A percentile compares a stretch with the other conserved stretches of the same genome.
These are phyloP conservation scores for Xylariaceae sp. DNA, from an alignment of 2,329 filamentous ascomycete species.

Conservation along the genomic window DNA sequence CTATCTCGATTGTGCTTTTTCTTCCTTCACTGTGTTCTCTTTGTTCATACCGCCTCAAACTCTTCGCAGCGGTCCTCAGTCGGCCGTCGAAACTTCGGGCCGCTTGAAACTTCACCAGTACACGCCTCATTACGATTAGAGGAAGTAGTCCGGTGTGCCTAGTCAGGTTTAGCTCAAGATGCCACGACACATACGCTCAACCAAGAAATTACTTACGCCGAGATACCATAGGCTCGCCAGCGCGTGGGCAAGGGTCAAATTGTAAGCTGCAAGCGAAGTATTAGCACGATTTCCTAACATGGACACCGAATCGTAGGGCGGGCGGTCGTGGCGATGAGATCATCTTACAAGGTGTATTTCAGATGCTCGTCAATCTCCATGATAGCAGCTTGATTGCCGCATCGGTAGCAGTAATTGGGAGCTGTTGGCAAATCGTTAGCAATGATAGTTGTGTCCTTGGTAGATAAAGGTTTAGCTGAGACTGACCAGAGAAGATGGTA, in stretches of 20 bases:
- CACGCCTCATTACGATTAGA: constrained; percentile 50
- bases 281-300: constrained; percentile 13
- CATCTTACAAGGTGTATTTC: constrained; percentile 96
- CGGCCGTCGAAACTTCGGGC: constrained; percentile 17
- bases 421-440: constrained; percentile 54
- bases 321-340: neutral
- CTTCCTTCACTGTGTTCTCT: too few relatives aligned
- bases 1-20: neutral
- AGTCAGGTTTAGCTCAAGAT: constrained; percentile 15
- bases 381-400: constrained; percentile 98
- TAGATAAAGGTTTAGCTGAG: neutral
- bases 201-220: constrained; percentile 57
- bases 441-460: constrained; percentile 7
- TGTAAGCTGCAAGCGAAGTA: constrained; percentile 67
- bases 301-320: neutral
- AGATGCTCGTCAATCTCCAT: constrained; percentile 99
- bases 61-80: neutral
- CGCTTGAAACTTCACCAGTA: too few relatives aligned
- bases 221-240: constrained; percentile 98
- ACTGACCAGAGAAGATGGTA: constrained; percentile 91
- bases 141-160: constrained; percentile 97
- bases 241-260: constrained; percentile 97
- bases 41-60: too few relatives aligned
- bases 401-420: constrained; percentile 96
- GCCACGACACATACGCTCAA: neutral